Evolutionary conservation across 2,329 filamentous ascomycete genomes (phyloP), one percentile per base, ranked within the genome.

Genomic region (Cladosporium sp.): DNA sequence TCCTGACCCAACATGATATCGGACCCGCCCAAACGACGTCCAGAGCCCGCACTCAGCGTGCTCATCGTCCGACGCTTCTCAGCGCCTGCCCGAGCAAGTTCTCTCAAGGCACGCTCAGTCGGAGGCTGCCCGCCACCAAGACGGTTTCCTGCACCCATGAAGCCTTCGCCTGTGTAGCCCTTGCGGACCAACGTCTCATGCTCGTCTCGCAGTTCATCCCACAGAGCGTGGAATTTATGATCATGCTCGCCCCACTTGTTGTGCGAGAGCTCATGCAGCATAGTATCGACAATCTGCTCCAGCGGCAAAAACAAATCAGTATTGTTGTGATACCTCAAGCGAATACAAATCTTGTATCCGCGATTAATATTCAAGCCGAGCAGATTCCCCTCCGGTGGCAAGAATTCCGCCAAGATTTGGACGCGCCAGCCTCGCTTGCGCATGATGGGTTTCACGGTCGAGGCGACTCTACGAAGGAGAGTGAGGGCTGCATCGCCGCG

Each of bases 381-480:
- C 1, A 97, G 82, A 70, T 90, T 91, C 36, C 82, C 79, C 72
- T 95, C 85, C 14, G 87, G 82, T 0, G 94, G 94, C 67, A 92
- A 91, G 79, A 98, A 97, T 77, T 98, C 94, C 59, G 89, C 88
- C 18, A 98, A 84, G 58, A 91, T 87, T 32, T 86, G 84, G 38
- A 98, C 92, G 68, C 83, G 89, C 92, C 93, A 98, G 65, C 85
- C 85, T 52, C 92, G 87, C 58, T 92, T 92, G 70, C 92, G 86
- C 93, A 98, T 98, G 69, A 98, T 92, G 21, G 94, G 94, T 77
- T 97, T 97, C 68, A 97, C 93, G 66, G 96, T 80, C 30, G 93
- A 96, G 2, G 92, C 92, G 49, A 96, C 85, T 78, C 91, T 93
- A 73, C 88, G 90, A 28, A 98, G 84, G 66, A 86, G 87, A 41